Percentiles rank a stretch among this genome's conserved stretches.
phyloP scores from a whole-genome alignment of 2,329 filamentous ascomycete species.

The Penicillium rolfsii region DNA sequence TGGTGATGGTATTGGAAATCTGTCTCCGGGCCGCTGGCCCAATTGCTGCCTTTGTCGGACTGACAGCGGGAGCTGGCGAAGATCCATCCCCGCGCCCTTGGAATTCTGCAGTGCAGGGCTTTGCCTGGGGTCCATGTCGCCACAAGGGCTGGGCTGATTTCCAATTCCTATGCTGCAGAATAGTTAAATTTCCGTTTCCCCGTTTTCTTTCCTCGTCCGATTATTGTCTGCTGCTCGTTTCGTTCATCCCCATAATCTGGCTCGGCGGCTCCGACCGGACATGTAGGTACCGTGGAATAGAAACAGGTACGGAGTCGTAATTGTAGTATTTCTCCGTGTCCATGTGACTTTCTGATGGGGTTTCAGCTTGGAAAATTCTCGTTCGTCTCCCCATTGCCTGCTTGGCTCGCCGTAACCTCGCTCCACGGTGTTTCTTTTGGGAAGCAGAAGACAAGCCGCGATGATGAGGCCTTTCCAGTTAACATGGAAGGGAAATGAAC shows the following conservation, averaged over 20 bases:
- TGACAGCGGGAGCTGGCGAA: constrained; percentile 29
- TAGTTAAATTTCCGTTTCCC: background rate
- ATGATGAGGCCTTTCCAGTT: background rate
- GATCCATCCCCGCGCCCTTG: constrained; percentile 22
- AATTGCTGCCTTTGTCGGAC: constrained; percentile 16
- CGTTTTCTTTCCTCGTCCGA: background rate
- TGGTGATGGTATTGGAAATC: constrained; percentile 14
- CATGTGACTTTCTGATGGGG: constrained; percentile 3
- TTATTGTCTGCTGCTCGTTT: background rate
- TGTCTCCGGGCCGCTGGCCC: constrained; percentile 11
- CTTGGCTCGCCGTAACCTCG: background rate
- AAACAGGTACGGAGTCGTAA: background rate
- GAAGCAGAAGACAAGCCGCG: too few relatives aligned
- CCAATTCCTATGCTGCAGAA: constrained; percentile 4
- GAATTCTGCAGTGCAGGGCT: constrained; percentile 23
- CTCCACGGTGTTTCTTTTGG: background rate
- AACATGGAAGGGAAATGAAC: background rate
- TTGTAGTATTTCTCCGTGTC: background rate
- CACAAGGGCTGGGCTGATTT: constrained; percentile 18
- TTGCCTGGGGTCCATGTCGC: constrained; percentile 12
- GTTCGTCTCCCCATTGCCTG: constrained; percentile 1
- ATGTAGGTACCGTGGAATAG: background rate
- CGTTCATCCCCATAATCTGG: background rate
- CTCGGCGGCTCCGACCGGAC: background rate
- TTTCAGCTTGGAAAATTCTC: background rate